These are phyloP conservation scores for Fraxinus ornus DNA, from an alignment of 305 asterid genomes.

Conservation along the genomic window DNA sequence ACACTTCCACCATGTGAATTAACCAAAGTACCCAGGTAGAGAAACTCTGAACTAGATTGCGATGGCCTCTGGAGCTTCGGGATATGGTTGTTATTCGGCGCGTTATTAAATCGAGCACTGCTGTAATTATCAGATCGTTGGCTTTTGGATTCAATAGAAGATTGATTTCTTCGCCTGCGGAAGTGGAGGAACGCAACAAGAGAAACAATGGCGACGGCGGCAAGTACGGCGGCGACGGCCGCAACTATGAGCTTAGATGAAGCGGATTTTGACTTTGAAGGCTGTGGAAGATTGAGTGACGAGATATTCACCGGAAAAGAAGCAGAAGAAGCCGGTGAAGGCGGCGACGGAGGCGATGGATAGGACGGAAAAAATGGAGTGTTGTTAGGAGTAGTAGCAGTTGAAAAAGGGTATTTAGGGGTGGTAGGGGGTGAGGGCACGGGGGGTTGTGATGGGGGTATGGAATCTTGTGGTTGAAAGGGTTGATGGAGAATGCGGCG, in stretches of 20 bases:
- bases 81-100: slow-evolving; percentile 26
- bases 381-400: slow-evolving; percentile 36
- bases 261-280: slow-evolving; percentile 47
- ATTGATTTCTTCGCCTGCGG: slow-evolving; percentile 34
- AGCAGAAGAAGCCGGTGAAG: slow-evolving; percentile 54
- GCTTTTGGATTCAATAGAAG: slow-evolving; percentile 40
- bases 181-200: slow-evolving; percentile 52
- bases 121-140: slow-evolving; percentile 56
- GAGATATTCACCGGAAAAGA: slow-evolving; percentile 73
- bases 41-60: slow-evolving; percentile 78
- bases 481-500: slow-evolving; percentile 94
- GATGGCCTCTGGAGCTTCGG: slow-evolving; percentile 83
- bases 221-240: slow-evolving; percentile 55
- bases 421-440: slow-evolving; percentile 44
- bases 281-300: slow-evolving; percentile 48
- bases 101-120: slow-evolving; percentile 9
- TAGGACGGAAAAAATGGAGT: slow-evolving; percentile 62
- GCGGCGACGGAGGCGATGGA: slow-evolving; percentile 68
- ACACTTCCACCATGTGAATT: slow-evolving; percentile 51
- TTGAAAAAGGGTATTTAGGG: slow-evolving; percentile 46
- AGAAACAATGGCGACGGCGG: slow-evolving; percentile 55
- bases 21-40: slow-evolving; percentile 84
- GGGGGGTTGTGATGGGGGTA: slow-evolving; percentile 53
- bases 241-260: slow-evolving; percentile 55
- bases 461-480: slow-evolving; percentile 47